Evolutionary conservation across 2,329 filamentous ascomycete genomes (phyloP).

Genomic region (Aspergillus versicolor): DNA sequence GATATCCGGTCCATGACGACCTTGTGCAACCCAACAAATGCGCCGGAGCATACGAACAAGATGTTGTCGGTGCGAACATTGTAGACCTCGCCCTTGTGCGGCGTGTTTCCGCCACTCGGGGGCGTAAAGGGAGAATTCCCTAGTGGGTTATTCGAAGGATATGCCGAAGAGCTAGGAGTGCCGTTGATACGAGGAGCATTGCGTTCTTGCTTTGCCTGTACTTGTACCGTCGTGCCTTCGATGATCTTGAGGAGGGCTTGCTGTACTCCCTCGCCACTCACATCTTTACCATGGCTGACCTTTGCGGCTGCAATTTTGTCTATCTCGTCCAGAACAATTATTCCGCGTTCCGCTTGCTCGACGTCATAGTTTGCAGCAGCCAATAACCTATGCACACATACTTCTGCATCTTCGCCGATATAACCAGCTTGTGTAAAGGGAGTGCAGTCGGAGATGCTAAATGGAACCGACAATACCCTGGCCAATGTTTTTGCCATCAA

Average conservation of each 20-base stretch:
- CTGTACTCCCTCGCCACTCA: slow-evolving; percentile 93
- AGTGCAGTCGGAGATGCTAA: slow-evolving; percentile 93
- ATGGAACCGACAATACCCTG: slow-evolving; percentile 89
- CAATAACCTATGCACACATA: slow-evolving; percentile 85
- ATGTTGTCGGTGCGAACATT: slow-evolving; percentile 93
- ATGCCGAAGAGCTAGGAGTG: slow-evolving; percentile 33
- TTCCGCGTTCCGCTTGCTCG: slow-evolving; percentile 80
- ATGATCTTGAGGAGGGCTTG: slow-evolving; percentile 94
- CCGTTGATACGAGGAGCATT: slow-evolving; percentile 40
- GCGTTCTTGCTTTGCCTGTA: slow-evolving; percentile 72
- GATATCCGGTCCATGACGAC: slow-evolving; percentile 82
- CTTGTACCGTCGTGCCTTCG: slow-evolving; percentile 88
- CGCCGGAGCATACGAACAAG: slow-evolving; percentile 93
- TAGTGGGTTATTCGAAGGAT: slow-evolving; percentile 40
- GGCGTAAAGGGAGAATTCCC: slow-evolving; percentile 32
- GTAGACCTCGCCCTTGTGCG: slow-evolving; percentile 59
- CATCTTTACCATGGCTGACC: slow-evolving; percentile 85
- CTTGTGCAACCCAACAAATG: slow-evolving; percentile 90
- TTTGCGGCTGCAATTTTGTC: slow-evolving; percentile 94
- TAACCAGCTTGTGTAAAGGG: slow-evolving; percentile 96
- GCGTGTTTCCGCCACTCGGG: slow-evolving; percentile 27
- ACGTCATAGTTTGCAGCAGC: slow-evolving; percentile 90
- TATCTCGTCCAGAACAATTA: slow-evolving; percentile 94
- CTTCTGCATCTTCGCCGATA: slow-evolving; percentile 96
- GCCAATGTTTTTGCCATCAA: slow-evolving; percentile 88